These are phyloP conservation scores for Astragalus membranaceus DNA, from an alignment of 306 rosid genomes.

Conservation along the genomic window DNA sequence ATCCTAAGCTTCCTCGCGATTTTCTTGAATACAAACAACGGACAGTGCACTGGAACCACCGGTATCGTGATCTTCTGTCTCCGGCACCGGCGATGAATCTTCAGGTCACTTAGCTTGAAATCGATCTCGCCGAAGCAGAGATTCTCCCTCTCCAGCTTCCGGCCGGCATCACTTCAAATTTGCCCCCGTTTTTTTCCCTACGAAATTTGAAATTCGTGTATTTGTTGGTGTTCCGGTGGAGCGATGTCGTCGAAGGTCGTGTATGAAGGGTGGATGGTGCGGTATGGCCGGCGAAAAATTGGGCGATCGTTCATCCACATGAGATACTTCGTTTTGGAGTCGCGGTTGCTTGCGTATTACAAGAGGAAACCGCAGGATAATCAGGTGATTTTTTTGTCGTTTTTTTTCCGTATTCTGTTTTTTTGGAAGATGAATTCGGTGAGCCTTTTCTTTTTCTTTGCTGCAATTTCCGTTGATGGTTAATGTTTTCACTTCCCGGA, in stretches of 20 bases:
- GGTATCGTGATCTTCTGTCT: slow-evolving; percentile 17
- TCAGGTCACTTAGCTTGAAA: slow-evolving; percentile 35
- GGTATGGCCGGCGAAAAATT: slow-evolving; percentile 90
- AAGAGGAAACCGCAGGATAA: slow-evolving; percentile 93
- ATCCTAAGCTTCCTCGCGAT: not conserved
- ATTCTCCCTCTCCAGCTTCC: slow-evolving; percentile 55
- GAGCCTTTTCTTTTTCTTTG: not conserved
- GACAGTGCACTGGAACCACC: slow-evolving; percentile 6
- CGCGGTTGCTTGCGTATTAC: slow-evolving; percentile 86
- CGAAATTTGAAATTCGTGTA: not conserved
- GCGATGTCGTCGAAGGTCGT: slow-evolving; percentile 87
- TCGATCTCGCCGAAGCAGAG: slow-evolving; percentile 56
- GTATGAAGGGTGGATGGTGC: slow-evolving; percentile 99
- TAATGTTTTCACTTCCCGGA: slow-evolving; percentile 6
- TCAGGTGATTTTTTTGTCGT: slow-evolving; percentile 43
- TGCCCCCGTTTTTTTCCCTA: not conserved
- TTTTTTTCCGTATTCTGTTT: not conserved
- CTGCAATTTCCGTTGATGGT: not conserved
- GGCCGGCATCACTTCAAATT: slow-evolving; percentile 29
- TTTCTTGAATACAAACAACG: not conserved
- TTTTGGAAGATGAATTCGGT: not conserved
- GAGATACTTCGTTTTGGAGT: slow-evolving; percentile 94
- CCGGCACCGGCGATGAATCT: slow-evolving; percentile 35
- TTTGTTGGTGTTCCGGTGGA: not conserved
- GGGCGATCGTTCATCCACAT: slow-evolving; percentile 97